Evolutionary conservation across 2,329 filamentous ascomycete genomes (phyloP), one percentile per base, ranked within the genome.

Genomic region (Trichoderma oligosporum): DNA sequence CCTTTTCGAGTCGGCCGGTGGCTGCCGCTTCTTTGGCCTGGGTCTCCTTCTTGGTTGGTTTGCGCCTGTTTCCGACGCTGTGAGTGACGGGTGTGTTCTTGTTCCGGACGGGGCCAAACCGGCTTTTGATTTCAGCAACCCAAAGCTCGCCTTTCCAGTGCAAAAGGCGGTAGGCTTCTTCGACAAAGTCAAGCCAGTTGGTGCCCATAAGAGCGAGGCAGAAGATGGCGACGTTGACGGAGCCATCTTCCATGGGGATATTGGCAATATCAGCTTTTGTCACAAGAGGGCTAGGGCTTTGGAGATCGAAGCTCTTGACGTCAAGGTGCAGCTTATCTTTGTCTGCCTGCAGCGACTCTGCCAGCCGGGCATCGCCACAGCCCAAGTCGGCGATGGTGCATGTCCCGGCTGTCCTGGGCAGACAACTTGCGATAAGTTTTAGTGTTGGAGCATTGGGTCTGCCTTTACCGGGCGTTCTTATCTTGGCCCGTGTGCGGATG

Each of bases 151-250:
- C 94, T 68, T 94, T 93, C 82, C 91, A 92, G 68, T 91, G 87
- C 61, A 99, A 81, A 51, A 97, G 81, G 54, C 94, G 86, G 77
- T 91, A 96, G 12, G 93, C 93, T 76, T 99, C 94, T 74, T 97
- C 94, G 66, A 99, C 83, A 71, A 99, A 97, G 65, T 91, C 86
- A 53, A 96, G 82, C 93, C 94, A 99, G 76, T 99, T 99, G 56
- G 94, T 99, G 68, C 94, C 94, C 94, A 99, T 99, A 59, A 99
- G 83, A 48, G 93, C 94, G 29, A 99, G 82, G 72, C 94, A 99
- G 78, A 97, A 97, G 64, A 99, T 86, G 47, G 89, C 89, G 4
- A 99, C 81, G 71, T 99, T 91, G 60, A 91, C 85, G 61, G 82
- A 85, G 42, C 84, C 86, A 64, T 92, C 85, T 4, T 78, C 77